Conservation (phyloP, 768 basidiomycete species). For the Mycena filopes region DNA sequence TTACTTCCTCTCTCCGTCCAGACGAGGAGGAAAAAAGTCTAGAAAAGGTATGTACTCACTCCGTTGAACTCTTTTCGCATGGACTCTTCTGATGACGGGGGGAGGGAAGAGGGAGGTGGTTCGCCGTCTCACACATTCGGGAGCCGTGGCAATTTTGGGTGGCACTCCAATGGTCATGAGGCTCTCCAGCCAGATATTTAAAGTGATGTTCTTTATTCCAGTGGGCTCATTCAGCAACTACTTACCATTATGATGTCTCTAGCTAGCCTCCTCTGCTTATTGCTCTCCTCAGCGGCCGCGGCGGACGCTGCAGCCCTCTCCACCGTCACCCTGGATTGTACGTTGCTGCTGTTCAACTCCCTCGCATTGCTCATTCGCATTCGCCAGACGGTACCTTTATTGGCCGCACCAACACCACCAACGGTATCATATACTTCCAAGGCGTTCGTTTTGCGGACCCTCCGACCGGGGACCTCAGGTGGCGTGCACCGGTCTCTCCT, state of each 20-base stretch:
- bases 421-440: conserved; percentile 46
- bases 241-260: neutral
- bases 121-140: no score
- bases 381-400: conserved; percentile 54
- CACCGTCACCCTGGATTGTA: conserved; percentile 38
- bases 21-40: no score
- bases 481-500: conserved; percentile 51
- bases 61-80: no score
- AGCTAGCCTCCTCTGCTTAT: neutral
- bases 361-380: neutral
- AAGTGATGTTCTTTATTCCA: neutral
- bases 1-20: no score
- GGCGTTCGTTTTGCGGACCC: conserved; percentile 57
- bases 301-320: conserved; percentile 10
- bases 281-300: neutral
- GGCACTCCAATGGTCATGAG: no score
- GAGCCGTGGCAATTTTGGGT: no score
- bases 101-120: no score
- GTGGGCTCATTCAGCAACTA: neutral
- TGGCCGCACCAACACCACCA: conserved; percentile 43
- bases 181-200: no score
- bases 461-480: conserved; percentile 53
- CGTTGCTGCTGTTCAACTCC: neutral
- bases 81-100: no score
- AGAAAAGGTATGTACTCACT: no score